A percentile compares a stretch with the other conserved stretches of the same genome.
These are phyloP conservation scores for Pelargonium fulgidum DNA, from an alignment of 441 rosid genomes.

Conservation along the genomic window DNA sequence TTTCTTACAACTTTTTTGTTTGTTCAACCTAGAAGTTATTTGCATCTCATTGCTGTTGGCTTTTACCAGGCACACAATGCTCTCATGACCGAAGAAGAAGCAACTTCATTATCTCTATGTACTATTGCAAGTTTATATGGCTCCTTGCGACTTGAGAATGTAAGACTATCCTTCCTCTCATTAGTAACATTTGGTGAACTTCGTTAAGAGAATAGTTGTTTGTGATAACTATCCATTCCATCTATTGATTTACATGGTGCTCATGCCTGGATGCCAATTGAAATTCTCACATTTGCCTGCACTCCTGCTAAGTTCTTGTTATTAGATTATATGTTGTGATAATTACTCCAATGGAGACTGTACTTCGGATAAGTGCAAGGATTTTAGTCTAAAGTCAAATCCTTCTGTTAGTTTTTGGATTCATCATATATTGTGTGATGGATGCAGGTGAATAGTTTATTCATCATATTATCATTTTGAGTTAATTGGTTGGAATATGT, in stretches of 20 bases:
- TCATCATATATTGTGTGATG: background rate
- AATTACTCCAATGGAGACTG: no score
- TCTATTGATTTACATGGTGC: no score
- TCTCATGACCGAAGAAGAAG: slow-evolving; percentile 82
- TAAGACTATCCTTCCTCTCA: slow-evolving; percentile 24
- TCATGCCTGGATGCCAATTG: no score
- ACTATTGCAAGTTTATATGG: slow-evolving; percentile 89
- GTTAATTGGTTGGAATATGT: background rate
- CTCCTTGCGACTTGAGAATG: slow-evolving; percentile 84
- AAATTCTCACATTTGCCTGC: no score
- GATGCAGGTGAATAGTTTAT: background rate
- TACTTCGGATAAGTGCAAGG: no score
- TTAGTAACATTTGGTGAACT: background rate
- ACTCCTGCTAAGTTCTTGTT: no score
- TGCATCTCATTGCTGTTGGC: slow-evolving; percentile 24
- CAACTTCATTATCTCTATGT: slow-evolving; percentile 80
- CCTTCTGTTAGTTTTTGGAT: background rate
- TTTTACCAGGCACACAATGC: slow-evolving; percentile 61
- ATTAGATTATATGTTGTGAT: no score
- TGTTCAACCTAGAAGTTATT: background rate
- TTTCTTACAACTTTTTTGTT: slow-evolving; percentile 5
- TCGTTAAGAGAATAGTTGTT: background rate
- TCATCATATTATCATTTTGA: background rate
- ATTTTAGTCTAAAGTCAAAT: no score
- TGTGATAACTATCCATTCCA: background rate